These are phyloP conservation scores for Leishmania major DNA, from an alignment of 208 protist species.

Conservation along the genomic window DNA sequence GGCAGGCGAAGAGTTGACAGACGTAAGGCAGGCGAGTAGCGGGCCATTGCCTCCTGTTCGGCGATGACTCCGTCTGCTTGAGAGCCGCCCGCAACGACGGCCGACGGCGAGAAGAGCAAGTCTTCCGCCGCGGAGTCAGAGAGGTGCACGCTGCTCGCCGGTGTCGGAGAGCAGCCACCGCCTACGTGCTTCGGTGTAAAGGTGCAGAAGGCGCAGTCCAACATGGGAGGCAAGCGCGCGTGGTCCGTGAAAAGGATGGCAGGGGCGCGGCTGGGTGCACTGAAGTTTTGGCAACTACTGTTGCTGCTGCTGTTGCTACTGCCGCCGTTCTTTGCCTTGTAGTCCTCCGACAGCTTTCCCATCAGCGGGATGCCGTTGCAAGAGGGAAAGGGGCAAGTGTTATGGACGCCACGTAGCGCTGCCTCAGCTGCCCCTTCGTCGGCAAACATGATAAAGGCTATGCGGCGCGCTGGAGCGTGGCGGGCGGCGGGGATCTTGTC, in stretches of 20 bases:
- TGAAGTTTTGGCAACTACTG: constrained; percentile 1
- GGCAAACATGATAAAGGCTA: constrained; percentile 52
- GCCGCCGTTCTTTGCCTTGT: constrained; percentile 10
- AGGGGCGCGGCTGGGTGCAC: neutral
- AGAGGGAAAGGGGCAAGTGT: constrained; percentile 39
- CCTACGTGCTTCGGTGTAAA: neutral
- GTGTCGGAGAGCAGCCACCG: constrained; percentile 1
- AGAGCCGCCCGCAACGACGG: neutral
- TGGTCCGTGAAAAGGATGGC: neutral
- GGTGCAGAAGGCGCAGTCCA: neutral
- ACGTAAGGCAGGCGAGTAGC: constrained; percentile 2
- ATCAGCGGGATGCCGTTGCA: constrained; percentile 51
- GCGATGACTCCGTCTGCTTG: neutral
- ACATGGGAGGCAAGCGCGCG: neutral
- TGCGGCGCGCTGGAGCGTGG: constrained; percentile 30
- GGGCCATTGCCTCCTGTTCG: neutral
- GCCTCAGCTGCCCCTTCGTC: constrained; percentile 36
- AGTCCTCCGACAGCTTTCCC: constrained; percentile 44
- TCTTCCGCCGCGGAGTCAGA: constrained; percentile 9
- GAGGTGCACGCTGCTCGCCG: constrained; percentile 8
- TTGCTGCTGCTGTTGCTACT: constrained; percentile 6
- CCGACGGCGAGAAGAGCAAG: neutral
- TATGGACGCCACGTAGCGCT: constrained; percentile 39
- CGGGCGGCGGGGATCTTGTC: constrained; percentile 24
- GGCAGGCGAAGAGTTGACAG: neutral